Conservation (phyloP, 805 yeast genomes). For the Saturnispora besseyi region DNA sequence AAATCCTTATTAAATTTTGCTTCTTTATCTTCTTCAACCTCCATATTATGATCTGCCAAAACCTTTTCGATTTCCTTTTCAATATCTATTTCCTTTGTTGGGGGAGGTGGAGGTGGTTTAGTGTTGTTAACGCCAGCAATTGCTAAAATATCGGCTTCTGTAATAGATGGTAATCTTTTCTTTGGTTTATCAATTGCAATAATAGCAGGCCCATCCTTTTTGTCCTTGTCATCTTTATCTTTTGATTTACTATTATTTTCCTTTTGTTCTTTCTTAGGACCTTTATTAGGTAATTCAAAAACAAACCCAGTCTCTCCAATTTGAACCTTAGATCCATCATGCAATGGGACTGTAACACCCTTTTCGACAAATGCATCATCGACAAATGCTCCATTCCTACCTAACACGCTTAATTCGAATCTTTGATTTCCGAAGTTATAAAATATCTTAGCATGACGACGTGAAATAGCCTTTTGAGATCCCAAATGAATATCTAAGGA, state of each 20-base stretch:
- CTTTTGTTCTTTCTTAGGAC: not conserved
- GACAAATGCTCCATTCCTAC: constrained; percentile 95
- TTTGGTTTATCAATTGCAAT: not conserved
- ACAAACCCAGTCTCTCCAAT: constrained; percentile 87
- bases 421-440: constrained; percentile 95
- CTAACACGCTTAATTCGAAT: constrained; percentile 84
- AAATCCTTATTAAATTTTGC: constrained; percentile 11
- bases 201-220: not conserved
- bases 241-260: not conserved
- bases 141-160: constrained; percentile 6
- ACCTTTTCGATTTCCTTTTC: constrained; percentile 16
- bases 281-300: constrained; percentile 61
- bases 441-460: constrained; percentile 92
- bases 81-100: constrained; percentile 9
- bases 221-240: not conserved
- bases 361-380: constrained; percentile 83
- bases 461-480: constrained; percentile 82
- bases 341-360: constrained; percentile 83
- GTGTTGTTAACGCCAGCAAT: not conserved
- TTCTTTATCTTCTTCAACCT: constrained; percentile 15
- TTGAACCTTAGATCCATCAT: constrained; percentile 76
- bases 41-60: constrained; percentile 15
- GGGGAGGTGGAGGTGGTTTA: not conserved
- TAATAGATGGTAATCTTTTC: constrained; percentile 2
- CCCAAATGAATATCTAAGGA: constrained; percentile 91